Evolutionary conservation across 2,329 filamentous ascomycete species (phyloP).

Genomic region (Colletotrichum sp.): DNA sequence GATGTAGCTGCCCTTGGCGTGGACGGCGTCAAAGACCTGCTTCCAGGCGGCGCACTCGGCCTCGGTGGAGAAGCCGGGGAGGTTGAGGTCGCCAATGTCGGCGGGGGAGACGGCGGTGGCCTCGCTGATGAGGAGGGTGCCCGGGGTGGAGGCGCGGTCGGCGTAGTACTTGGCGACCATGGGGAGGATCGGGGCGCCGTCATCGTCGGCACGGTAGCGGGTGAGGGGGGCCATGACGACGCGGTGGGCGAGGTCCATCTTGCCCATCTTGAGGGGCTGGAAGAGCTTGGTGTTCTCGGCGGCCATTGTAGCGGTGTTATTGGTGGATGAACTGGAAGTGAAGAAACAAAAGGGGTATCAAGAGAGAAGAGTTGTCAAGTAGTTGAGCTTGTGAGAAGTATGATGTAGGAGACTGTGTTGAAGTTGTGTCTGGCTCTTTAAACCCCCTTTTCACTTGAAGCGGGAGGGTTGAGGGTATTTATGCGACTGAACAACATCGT

Average conservation of each 20-base stretch:
- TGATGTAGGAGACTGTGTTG: not conserved
- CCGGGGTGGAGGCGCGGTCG: constrained; percentile 45
- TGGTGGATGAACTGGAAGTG: not conserved
- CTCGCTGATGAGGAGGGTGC: constrained; percentile 39
- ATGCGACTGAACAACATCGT: not conserved
- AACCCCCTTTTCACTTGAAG: not conserved
- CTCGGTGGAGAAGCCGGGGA: constrained; percentile 50
- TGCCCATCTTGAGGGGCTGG: constrained; percentile 46
- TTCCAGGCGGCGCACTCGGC: constrained; percentile 31
- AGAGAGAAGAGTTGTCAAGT: not conserved
- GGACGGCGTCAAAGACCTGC: constrained; percentile 31
- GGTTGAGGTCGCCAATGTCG: constrained; percentile 26
- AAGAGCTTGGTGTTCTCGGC: constrained; percentile 40
- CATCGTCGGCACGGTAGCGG: constrained; percentile 52
- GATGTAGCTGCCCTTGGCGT: constrained; percentile 31
- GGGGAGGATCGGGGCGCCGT: constrained; percentile 29
- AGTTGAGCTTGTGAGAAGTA: not conserved
- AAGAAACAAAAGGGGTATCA: not conserved
- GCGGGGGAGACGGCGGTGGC: constrained; percentile 30
- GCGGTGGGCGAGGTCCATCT: constrained; percentile 43
- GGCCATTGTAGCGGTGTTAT: constrained; percentile 5
- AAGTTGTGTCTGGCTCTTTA: not conserved
- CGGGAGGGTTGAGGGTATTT: constrained; percentile 8
- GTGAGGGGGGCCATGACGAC: constrained; percentile 64
- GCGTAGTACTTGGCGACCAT: constrained; percentile 33